Evolutionary conservation across 1,284 basidiomycete species (phyloP).

Genomic region (Sanghuangporus sanghuang): DNA sequence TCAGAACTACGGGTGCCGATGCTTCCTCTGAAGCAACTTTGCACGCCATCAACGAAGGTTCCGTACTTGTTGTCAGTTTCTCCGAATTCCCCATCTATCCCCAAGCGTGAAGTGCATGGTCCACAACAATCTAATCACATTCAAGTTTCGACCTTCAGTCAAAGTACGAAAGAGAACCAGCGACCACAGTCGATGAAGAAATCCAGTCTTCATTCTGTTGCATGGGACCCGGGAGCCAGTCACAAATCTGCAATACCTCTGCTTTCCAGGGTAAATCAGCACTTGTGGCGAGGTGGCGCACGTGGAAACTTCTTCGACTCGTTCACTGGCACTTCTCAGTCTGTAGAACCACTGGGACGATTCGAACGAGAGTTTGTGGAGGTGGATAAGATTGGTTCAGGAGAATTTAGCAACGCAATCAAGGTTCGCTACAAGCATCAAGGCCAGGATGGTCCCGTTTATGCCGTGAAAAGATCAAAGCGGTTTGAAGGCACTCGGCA

Average conservation of each 20-base stretch:
- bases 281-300: conserved; percentile 16
- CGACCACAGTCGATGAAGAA: conserved; percentile 2
- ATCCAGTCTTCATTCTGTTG: conserved; percentile 11
- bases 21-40: conserved; percentile 38
- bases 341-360: conserved; percentile 44
- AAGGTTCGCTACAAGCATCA: conserved; percentile 76
- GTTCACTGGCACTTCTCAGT: conserved; percentile 22
- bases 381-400: conserved; percentile 81
- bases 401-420: conserved; percentile 93
- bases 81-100: conserved; percentile 46
- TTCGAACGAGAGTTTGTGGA: conserved; percentile 80
- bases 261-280: conserved; percentile 20
- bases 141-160: conserved; percentile 22
- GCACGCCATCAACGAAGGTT: conserved; percentile 41
- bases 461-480: conserved; percentile 94
- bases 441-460: conserved; percentile 47
- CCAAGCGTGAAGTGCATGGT: conserved; percentile 42
- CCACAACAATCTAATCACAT: conserved; percentile 27
- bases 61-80: conserved; percentile 28
- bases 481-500: conserved; percentile 89
- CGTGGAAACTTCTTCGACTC: conserved; percentile 14
- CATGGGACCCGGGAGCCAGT: conserved; percentile 13
- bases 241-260: neutral
- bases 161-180: conserved; percentile 10
- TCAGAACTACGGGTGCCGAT: conserved; percentile 49